A percentile compares a stretch with the other conserved stretches of the same genome.
Evolutionary conservation across 2,329 filamentous ascomycete species (phyloP).

Genomic region (Trichophyton mentagrophytes): DNA sequence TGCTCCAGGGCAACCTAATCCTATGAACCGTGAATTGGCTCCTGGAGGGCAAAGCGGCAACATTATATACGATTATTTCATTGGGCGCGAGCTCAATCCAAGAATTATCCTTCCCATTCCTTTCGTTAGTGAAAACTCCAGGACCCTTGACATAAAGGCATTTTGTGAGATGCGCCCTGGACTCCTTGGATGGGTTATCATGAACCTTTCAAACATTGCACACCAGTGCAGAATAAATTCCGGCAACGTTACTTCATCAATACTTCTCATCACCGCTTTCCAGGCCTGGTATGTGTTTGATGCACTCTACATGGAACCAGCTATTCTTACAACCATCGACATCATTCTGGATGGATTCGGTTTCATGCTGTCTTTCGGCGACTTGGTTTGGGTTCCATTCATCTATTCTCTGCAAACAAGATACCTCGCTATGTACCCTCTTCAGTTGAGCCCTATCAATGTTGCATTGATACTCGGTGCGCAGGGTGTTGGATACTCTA

Average conservation of each 20-base stretch:
- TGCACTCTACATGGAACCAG: slow-evolving; percentile 72
- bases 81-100: slow-evolving; percentile 87
- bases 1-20: slow-evolving; percentile 46
- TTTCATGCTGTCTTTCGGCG: slow-evolving; percentile 86
- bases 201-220: slow-evolving; percentile 73
- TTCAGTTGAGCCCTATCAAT: slow-evolving; percentile 57
- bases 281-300: slow-evolving; percentile 78
- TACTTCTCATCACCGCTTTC: slow-evolving; percentile 62
- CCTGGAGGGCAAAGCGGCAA: slow-evolving; percentile 72
- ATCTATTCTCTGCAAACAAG: slow-evolving; percentile 72
- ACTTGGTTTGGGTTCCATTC: slow-evolving; percentile 86
- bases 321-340: slow-evolving; percentile 87
- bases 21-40: slow-evolving; percentile 62
- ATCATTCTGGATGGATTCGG: slow-evolving; percentile 88
- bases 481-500: slow-evolving; percentile 61
- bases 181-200: slow-evolving; percentile 73
- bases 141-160: slow-evolving; percentile 74
- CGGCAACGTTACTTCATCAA: slow-evolving; percentile 74
- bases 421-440: slow-evolving; percentile 71
- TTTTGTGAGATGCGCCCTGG: slow-evolving; percentile 87
- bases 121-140: slow-evolving; percentile 48
- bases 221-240: slow-evolving; percentile 73
- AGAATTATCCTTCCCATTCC: slow-evolving; percentile 56
- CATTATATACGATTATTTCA: slow-evolving; percentile 87
- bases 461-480: slow-evolving; percentile 54